Percentiles rank a stretch among this genome's conserved stretches.
phyloP scores from a whole-genome alignment of 768 basidiomycete species.

The Trametes coccinea region DNA sequence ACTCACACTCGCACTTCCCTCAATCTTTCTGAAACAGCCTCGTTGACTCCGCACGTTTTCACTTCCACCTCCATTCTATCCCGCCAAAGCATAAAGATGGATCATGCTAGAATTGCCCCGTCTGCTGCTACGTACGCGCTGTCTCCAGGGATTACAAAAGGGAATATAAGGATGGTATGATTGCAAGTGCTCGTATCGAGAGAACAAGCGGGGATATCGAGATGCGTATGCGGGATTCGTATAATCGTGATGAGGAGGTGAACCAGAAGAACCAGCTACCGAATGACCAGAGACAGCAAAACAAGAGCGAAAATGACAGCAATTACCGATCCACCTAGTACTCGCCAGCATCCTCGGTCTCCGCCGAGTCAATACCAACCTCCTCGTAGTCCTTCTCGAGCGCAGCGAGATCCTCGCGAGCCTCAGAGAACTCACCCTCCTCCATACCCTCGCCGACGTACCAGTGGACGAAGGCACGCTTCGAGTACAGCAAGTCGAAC shows the following conservation, averaged over 20 bases:
- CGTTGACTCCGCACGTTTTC: not conserved
- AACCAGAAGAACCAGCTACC: conserved; percentile 33
- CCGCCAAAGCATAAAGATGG: not conserved
- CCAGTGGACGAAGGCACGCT: conserved; percentile 55
- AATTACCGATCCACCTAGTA: conserved; percentile 37
- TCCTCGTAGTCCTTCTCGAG: conserved; percentile 97
- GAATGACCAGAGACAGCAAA: conserved; percentile 25
- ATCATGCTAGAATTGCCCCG: conserved; percentile 2
- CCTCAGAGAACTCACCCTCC: conserved; percentile 98
- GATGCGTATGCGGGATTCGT: conserved; percentile 27
- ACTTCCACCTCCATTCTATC: too few species aligned
- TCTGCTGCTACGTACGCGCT: not conserved
- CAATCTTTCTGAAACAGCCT: conserved; percentile 1
- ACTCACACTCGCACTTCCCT: not conserved
- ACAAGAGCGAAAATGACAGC: conserved; percentile 22
- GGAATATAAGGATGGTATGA: conserved; percentile 34
- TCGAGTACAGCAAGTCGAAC: conserved; percentile 77
- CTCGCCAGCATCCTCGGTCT: conserved; percentile 51
- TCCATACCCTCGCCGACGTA: conserved; percentile 82
- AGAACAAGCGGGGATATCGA: conserved; percentile 34
- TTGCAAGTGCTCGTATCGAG: conserved; percentile 26
- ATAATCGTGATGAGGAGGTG: conserved; percentile 34
- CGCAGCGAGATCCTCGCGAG: conserved; percentile 99
- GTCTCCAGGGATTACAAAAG: conserved; percentile 20
- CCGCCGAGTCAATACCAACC: conserved; percentile 58